Evolutionary conservation across 2,329 filamentous ascomycete genomes (phyloP), one percentile per base, ranked within the genome.

Genomic region (Beauveria sp.): DNA sequence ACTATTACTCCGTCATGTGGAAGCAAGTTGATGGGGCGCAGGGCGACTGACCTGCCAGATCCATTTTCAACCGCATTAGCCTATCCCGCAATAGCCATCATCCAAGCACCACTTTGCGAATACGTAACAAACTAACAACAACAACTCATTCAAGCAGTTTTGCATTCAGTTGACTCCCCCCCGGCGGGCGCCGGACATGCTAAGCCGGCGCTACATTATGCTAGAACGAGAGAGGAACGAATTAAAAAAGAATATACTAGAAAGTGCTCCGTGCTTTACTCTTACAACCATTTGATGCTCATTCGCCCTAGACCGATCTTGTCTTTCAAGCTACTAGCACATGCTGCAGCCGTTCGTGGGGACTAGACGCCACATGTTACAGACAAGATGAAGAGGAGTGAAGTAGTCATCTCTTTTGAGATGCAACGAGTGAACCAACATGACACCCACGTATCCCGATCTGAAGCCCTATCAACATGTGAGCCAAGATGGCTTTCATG

Each of bases 11-110:
- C 28, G 28, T 31, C 10, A 31, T 34, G 31, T 34, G 31, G 31
- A 34, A 34, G 28, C 28, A 10, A 31, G 31, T 12, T 34, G 10
- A 48, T 34, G 57, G 46, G 34, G 20, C 49, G 16, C 16, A 26
- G 12, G 28, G n/a, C 18, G 45, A 31, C 46, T n/a, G 38, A 60
- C 57, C 57, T 60, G 57, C 57, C 49, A 60, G 57, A 53, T 60
- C 40, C 57, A 60, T 60, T 40, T 38, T 34, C 12, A 50, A 53
- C 40, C 18, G 48, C 49, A 50, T 18, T 9, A 40, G 38, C 12
- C 46, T 20, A 34, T 26, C 31, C 34, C n/a, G n/a, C 18, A 49
- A 49, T 49, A 16, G 40, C 18, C 26, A 42, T 22, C 18, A 16
- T 55, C 22, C 7, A 12, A 55, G 20, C 34, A 53, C 34, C 6